These are phyloP conservation scores for Cercospora brassicicola DNA, from an alignment of 2,329 filamentous ascomycete species.

Conservation along the genomic window DNA sequence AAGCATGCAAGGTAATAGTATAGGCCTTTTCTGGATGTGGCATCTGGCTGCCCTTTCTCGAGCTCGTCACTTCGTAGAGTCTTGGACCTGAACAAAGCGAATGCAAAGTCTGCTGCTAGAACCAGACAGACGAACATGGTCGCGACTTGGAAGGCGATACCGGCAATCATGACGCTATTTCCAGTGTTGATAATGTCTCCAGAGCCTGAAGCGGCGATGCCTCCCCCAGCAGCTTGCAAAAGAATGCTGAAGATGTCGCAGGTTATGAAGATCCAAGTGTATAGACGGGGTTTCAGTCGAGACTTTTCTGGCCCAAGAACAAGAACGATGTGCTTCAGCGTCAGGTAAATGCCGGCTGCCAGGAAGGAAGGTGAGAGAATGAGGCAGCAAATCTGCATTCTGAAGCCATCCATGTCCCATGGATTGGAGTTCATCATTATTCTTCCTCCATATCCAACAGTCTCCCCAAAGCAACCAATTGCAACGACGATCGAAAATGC, in stretches of 20 bases:
- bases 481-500: conserved; percentile 46
- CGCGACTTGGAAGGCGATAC: conserved; percentile 47
- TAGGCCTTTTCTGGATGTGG: conserved; percentile 4
- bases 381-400: conserved; percentile 47
- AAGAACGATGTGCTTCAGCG: conserved; percentile 49
- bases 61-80: conserved; percentile 30
- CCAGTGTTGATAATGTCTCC: conserved; percentile 42
- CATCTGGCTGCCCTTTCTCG: conserved; percentile 31
- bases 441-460: conserved; percentile 47
- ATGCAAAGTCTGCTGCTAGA: conserved; percentile 45
- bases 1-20: conserved; percentile 55
- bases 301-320: conserved; percentile 47
- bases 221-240: conserved; percentile 48
- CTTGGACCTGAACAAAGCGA: conserved; percentile 21
- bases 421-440: conserved; percentile 47
- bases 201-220: conserved; percentile 42
- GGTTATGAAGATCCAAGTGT: conserved; percentile 54
- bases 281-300: conserved; percentile 45
- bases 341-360: conserved; percentile 51
- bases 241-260: conserved; percentile 51
- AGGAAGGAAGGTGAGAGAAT: conserved; percentile 48
- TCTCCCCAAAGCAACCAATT: conserved; percentile 45
- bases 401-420: conserved; percentile 44
- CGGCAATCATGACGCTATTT: conserved; percentile 50
- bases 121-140: conserved; percentile 47